Evolutionary conservation across 192 early-diverging fungal species (phyloP).

Genomic region (Coemansia sp.): DNA sequence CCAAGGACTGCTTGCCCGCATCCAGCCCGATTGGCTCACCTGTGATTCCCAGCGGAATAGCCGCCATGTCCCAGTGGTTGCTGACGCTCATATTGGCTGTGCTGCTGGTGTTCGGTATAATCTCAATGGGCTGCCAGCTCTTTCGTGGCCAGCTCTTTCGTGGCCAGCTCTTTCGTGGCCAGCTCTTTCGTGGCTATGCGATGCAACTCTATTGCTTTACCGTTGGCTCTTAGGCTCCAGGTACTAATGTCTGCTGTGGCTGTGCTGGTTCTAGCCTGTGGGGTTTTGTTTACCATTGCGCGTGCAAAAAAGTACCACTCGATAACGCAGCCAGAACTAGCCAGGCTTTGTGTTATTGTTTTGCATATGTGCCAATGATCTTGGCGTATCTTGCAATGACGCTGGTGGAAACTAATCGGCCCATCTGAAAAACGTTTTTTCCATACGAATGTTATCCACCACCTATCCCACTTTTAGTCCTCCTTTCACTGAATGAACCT

Average conservation of each 20-base stretch:
- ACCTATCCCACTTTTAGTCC: too few relatives aligned
- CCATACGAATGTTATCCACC: too few relatives aligned
- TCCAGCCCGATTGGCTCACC: constrained; percentile 8
- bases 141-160: too few relatives aligned
- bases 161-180: too few relatives aligned
- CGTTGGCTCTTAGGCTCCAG: neutral
- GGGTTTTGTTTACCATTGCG: neutral
- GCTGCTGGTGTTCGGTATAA: neutral
- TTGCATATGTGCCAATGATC: constrained; percentile 13
- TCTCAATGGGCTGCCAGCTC: neutral
- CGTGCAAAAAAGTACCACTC: constrained; percentile 6
- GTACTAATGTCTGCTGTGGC: neutral
- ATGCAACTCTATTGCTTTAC: neutral
- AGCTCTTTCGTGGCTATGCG: neutral
- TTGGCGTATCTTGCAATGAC: neutral
- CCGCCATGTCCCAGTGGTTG: neutral
- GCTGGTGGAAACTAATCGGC: neutral
- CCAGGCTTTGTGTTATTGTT: constrained; percentile 12
- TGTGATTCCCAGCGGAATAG: neutral
- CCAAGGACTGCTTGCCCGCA: neutral
- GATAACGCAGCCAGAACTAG: constrained; percentile 1
- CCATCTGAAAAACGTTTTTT: neutral
- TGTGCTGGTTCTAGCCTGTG: neutral
- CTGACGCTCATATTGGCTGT: neutral
- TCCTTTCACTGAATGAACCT: too few relatives aligned